A percentile compares a stretch with the other conserved stretches of the same genome.
These are phyloP conservation scores for Pseudevernia furfuracea DNA, from an alignment of 495 filamentous ascomycete species.

Conservation along the genomic window DNA sequence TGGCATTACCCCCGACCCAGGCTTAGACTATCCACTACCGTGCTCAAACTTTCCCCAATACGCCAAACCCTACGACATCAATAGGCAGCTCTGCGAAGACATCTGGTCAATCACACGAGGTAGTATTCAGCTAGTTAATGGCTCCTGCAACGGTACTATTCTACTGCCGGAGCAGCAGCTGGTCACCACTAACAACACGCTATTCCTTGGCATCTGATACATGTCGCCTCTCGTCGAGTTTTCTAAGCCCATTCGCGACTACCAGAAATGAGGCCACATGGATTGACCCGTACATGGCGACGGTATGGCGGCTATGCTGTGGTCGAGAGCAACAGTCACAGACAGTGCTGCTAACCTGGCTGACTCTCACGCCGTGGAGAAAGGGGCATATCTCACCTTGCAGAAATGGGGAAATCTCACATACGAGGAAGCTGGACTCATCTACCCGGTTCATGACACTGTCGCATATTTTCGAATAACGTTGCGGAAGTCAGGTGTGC, in stretches of 20 bases:
- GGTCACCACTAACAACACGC: conserved; percentile 20
- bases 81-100: conserved; percentile 14
- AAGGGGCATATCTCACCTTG: neutral
- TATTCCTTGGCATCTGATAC: conserved; percentile 13
- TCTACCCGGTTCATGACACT: conserved; percentile 12
- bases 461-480: conserved; percentile 10
- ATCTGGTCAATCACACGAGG: conserved; percentile 21
- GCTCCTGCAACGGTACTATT: conserved; percentile 5
- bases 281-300: conserved; percentile 12
- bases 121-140: conserved; percentile 19
- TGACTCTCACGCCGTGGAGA: neutral
- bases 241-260: conserved; percentile 16
- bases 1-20: conserved; percentile 7
- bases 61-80: conserved; percentile 15
- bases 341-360: neutral
- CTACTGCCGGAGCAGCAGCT: conserved; percentile 7
- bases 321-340: conserved; percentile 13
- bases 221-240: conserved; percentile 18
- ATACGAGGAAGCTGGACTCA: conserved; percentile 17
- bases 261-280: conserved; percentile 15
- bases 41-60: conserved; percentile 14
- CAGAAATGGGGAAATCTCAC: no score
- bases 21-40: no score
- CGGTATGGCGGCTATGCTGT: conserved; percentile 19
- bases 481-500: conserved; percentile 16